Percentiles rank a stretch among this genome's conserved stretches.
phyloP scores from a whole-genome alignment of 192 early-diverging fungal species.

The Backusella tuberculispora region DNA sequence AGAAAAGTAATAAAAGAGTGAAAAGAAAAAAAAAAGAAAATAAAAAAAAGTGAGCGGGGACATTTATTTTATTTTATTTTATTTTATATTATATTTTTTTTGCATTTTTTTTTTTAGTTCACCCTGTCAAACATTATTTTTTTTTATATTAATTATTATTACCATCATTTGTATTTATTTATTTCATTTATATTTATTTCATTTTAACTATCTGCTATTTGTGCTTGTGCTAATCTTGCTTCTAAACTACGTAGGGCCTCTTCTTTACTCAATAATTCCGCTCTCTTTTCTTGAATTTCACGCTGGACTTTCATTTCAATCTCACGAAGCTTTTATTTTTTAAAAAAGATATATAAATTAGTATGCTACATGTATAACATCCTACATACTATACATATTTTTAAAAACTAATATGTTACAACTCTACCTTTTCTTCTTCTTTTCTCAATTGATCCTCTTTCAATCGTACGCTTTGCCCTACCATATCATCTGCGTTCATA shows the following conservation, averaged over 20 bases:
- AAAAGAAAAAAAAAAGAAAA: not conserved
- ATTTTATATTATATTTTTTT: not conserved
- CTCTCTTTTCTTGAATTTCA: constrained; percentile 60
- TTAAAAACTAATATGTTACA: not conserved
- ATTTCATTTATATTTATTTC: too few species aligned
- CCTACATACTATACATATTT: too few species aligned
- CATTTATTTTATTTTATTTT: constrained; percentile 1
- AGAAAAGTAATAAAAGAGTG: not conserved
- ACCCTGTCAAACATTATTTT: not conserved
- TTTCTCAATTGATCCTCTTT: constrained; percentile 60
- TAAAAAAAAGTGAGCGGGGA: constrained; percentile 2
- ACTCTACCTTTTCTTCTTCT: constrained; percentile 53
- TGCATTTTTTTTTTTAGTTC: not conserved
- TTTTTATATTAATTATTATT: too few species aligned
- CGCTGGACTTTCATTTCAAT: constrained; percentile 58
- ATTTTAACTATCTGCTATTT: constrained; percentile 38
- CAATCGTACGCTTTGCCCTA: constrained; percentile 47
- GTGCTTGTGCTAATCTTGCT: constrained; percentile 47
- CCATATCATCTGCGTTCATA: constrained; percentile 47
- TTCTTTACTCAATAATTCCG: constrained; percentile 60
- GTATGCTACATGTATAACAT: not conserved
- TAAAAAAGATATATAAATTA: not conserved
- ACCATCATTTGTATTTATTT: not conserved
- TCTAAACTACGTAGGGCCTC: constrained; percentile 56
- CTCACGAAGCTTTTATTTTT: constrained; percentile 43